A percentile compares a stretch with the other conserved stretches of the same genome.
phyloP scores from a whole-genome alignment of 164 flowering plant genomes.

The Piper longum region DNA sequence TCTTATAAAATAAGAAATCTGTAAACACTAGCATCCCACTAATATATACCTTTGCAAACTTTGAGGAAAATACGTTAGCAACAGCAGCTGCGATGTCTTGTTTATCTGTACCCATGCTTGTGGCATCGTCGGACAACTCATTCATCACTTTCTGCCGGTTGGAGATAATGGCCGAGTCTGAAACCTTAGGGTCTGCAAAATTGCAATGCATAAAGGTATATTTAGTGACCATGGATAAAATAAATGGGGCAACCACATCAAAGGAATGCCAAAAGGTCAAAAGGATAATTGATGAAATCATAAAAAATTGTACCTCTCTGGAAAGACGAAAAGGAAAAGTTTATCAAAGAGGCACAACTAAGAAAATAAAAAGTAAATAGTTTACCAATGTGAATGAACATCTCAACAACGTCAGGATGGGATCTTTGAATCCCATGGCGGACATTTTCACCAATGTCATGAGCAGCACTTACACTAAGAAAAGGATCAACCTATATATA shows the following conservation, averaged over 20 bases:
- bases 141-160: slow-evolving; percentile 13
- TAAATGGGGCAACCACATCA: no score
- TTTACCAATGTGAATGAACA: slow-evolving; percentile 89
- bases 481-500: slow-evolving; percentile 79
- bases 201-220: no score
- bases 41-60: slow-evolving; percentile 36
- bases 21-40: not conserved
- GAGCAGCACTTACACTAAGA: slow-evolving; percentile 84
- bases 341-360: no score
- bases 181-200: slow-evolving; percentile 49
- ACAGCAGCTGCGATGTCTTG: slow-evolving; percentile 37
- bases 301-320: no score
- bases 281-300: no score
- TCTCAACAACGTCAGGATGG: slow-evolving; percentile 39
- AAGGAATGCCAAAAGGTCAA: no score
- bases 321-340: no score
- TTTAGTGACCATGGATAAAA: no score
- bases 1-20: not conserved
- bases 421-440: slow-evolving; percentile 47
- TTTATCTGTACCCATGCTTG: slow-evolving; percentile 12
- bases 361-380: not conserved
- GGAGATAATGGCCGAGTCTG: slow-evolving; percentile 9
- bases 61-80: slow-evolving; percentile 29
- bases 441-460: slow-evolving; percentile 73
- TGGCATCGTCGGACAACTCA: slow-evolving; percentile 6